Percentiles rank a stretch among this genome's conserved stretches.
These are phyloP conservation scores for Mycena haematopus DNA, from an alignment of 768 basidiomycete genomes.

Conservation along the genomic window DNA sequence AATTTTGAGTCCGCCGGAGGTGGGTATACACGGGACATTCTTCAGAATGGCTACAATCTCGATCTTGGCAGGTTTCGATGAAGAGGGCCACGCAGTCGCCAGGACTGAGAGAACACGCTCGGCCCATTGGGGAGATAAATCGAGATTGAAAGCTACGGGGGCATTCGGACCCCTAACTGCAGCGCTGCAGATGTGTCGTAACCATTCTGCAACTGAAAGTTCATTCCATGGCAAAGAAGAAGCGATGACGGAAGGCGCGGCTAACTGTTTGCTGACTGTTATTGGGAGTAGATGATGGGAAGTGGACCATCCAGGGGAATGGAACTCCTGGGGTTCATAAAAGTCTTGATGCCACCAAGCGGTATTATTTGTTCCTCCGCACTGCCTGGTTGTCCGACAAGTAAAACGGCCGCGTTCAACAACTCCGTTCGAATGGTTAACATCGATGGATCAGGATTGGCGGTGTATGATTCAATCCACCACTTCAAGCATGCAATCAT, in stretches of 20 bases:
- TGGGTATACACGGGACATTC: constrained; percentile 69
- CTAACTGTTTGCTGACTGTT: constrained; percentile 65
- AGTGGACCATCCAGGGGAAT: constrained; percentile 80
- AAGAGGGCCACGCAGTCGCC: constrained; percentile 73
- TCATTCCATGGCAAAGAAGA: constrained; percentile 80
- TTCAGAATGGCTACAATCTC: constrained; percentile 57
- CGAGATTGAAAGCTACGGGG: constrained; percentile 62
- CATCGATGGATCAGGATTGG: constrained; percentile 42
- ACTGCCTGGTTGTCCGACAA: constrained; percentile 41
- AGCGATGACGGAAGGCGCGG: constrained; percentile 55
- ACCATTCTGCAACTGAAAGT: constrained; percentile 77
- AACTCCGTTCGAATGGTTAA: constrained; percentile 62
- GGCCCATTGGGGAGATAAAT: constrained; percentile 71
- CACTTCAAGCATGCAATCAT: constrained; percentile 86
- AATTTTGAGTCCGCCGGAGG: constrained; percentile 71
- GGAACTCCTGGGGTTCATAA: constrained; percentile 68
- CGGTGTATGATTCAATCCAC: constrained; percentile 65
- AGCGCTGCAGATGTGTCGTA: constrained; percentile 64
- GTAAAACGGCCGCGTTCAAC: constrained; percentile 72
- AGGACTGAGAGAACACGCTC: constrained; percentile 77
- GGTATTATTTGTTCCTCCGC: constrained; percentile 65
- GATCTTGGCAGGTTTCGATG: constrained; percentile 54
- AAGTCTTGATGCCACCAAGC: constrained; percentile 72
- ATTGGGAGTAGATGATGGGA: constrained; percentile 76
- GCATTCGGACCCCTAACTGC: constrained; percentile 44